phyloP scores from a whole-genome alignment of 2,329 filamentous ascomycete genomes.

The Colletotrichum spaethianum region DNA sequence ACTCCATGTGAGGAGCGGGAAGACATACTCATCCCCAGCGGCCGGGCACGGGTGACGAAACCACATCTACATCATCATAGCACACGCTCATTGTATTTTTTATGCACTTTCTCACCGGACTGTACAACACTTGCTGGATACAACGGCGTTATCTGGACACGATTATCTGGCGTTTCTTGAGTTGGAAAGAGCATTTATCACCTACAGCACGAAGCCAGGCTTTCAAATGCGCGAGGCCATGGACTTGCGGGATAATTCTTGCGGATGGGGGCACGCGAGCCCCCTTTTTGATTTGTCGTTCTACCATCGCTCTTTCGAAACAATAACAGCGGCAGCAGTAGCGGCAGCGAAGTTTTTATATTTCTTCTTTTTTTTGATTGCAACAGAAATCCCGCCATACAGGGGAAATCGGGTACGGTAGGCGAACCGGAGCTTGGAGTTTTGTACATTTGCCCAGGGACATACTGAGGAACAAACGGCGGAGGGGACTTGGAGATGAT shows the following conservation, averaged over 20 bases:
- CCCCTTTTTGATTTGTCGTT: conserved; percentile 2
- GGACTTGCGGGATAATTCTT: conserved; percentile 4
- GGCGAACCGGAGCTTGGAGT: conserved; percentile 37
- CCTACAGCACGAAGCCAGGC: conserved; percentile 7
- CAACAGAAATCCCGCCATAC: background rate
- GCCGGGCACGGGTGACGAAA: conserved; percentile 25
- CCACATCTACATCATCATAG: conserved; percentile 42
- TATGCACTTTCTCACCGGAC: background rate
- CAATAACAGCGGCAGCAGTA: background rate
- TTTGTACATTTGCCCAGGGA: conserved; percentile 17
- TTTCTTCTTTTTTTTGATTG: background rate
- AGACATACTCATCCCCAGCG: conserved; percentile 47
- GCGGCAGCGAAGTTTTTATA: background rate
- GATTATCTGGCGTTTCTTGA: conserved; percentile 23
- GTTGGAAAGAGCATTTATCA: conserved; percentile 3
- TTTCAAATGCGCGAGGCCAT: background rate
- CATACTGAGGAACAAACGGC: background rate
- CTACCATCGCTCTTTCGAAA: background rate
- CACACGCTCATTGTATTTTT: conserved; percentile 42
- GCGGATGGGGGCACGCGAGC: background rate
- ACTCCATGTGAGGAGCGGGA: conserved; percentile 52
- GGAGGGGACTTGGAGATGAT: background rate
- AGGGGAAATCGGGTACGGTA: background rate
- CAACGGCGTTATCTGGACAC: conserved; percentile 25
- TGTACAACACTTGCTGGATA: conserved; percentile 34